Conservation (phyloP, 495 filamentous ascomycete genomes). For the Letharia columbiana region DNA sequence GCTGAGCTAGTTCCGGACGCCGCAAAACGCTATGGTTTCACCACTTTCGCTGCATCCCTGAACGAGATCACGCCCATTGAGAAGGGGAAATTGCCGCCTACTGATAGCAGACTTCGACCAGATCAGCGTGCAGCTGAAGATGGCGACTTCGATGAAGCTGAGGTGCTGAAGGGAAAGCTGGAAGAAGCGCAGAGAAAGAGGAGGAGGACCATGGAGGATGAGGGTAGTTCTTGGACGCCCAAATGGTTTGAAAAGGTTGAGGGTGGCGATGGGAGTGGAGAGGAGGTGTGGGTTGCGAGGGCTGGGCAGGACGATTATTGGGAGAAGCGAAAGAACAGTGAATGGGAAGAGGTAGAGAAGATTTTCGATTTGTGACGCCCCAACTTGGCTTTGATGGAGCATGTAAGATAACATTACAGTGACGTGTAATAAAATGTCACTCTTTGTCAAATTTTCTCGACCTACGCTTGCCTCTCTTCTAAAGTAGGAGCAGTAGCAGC, state of each 20-base stretch:
- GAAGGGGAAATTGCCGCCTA: conserved; percentile 59
- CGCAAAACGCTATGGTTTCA: conserved; percentile 73
- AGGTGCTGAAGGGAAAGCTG: conserved; percentile 69
- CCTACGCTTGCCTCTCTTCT: neutral
- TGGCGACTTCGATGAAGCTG: conserved; percentile 74
- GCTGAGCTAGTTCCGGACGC: conserved; percentile 69
- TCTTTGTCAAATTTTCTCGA: neutral
- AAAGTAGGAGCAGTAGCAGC: neutral
- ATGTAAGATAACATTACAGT: neutral
- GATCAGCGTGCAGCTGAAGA: conserved; percentile 84
- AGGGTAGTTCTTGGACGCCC: conserved; percentile 60
- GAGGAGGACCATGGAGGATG: conserved; percentile 64
- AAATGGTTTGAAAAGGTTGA: conserved; percentile 70
- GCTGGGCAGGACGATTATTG: conserved; percentile 80
- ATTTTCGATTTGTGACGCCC: conserved; percentile 50
- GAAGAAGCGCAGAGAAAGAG: conserved; percentile 79
- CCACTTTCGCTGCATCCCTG: conserved; percentile 71
- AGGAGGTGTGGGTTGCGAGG: conserved; percentile 76
- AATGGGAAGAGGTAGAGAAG: conserved; percentile 61
- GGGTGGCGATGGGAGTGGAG: conserved; percentile 39
- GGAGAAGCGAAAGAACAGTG: conserved; percentile 66
- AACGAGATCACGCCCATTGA: conserved; percentile 86
- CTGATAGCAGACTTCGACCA: conserved; percentile 76
- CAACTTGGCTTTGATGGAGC: neutral
- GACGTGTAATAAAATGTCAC: neutral